Conservation (phyloP, 2,329 filamentous ascomycete species). For the Curvularia sp. region DNA sequence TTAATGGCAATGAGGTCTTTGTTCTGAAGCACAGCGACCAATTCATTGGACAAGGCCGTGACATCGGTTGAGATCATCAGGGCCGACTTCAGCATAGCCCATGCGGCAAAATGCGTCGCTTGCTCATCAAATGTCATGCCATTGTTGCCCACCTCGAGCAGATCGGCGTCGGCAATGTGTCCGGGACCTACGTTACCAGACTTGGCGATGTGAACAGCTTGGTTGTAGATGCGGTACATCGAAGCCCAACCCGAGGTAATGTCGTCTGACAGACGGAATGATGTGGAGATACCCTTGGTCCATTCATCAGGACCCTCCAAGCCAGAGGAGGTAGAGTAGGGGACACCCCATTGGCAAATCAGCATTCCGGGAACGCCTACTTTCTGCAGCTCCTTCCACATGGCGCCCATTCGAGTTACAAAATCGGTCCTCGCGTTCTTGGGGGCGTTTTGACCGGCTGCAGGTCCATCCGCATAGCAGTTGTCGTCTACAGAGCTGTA, state of each 20-base stretch:
- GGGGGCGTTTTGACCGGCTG: constrained; percentile 25
- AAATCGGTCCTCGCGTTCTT: constrained; percentile 29
- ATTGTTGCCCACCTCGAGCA: constrained; percentile 28
- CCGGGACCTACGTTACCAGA: constrained; percentile 26
- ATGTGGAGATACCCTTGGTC: constrained; percentile 31
- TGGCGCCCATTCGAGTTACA: constrained; percentile 21
- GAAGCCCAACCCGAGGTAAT: constrained; percentile 25
- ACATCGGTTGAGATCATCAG: constrained; percentile 33
- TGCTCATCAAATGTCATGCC: constrained; percentile 33
- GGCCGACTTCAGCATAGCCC: constrained; percentile 34
- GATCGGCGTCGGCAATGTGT: constrained; percentile 30
- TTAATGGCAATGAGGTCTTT: constrained; percentile 31
- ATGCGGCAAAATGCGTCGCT: constrained; percentile 31
- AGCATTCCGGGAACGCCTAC: constrained; percentile 27
- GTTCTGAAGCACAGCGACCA: constrained; percentile 30
- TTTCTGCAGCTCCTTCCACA: constrained; percentile 32
- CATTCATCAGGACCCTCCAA: constrained; percentile 27
- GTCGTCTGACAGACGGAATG: constrained; percentile 29
- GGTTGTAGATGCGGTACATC: constrained; percentile 32
- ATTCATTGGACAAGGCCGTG: constrained; percentile 15
- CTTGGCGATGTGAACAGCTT: constrained; percentile 29
- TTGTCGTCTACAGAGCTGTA: constrained; percentile 24
- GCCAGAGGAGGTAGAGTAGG: constrained; percentile 21
- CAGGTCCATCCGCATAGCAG: constrained; percentile 28
- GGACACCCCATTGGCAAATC: constrained; percentile 31